phyloP scores from a whole-genome alignment of 345 rosid species.

The Salix arbutifolia region DNA sequence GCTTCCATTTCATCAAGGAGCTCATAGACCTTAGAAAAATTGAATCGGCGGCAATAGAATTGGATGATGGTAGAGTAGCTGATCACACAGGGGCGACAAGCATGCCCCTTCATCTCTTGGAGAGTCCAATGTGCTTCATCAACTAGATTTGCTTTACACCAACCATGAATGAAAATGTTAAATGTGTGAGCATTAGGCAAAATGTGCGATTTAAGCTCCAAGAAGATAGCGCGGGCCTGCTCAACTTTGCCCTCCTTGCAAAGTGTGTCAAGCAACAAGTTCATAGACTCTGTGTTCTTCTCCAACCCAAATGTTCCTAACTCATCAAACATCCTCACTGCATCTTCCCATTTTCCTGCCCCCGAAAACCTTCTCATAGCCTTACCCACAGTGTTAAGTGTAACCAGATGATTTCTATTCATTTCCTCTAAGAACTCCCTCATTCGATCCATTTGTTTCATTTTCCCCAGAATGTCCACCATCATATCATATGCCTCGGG shows the following conservation, averaged over 20 bases:
- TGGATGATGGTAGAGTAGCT: slow-evolving; percentile 69
- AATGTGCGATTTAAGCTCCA: slow-evolving; percentile 56
- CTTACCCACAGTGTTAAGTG: slow-evolving; percentile 51
- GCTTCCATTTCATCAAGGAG: slow-evolving; percentile 64
- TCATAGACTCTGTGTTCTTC: slow-evolving; percentile 74
- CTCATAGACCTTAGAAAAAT: slow-evolving; percentile 50
- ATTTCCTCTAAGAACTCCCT: slow-evolving; percentile 53
- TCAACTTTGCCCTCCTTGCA: slow-evolving; percentile 74
- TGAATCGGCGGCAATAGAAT: slow-evolving; percentile 44
- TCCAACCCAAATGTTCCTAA: slow-evolving; percentile 52
- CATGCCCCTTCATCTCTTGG: slow-evolving; percentile 85
- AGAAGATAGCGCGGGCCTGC: slow-evolving; percentile 54
- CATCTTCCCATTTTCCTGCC: slow-evolving; percentile 82
- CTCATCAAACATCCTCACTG: slow-evolving; percentile 56
- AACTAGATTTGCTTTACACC: slow-evolving; percentile 71
- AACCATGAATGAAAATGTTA: slow-evolving; percentile 78
- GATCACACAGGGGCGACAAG: slow-evolving; percentile 55
- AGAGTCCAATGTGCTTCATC: slow-evolving; percentile 87
- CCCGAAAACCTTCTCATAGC: slow-evolving; percentile 79
- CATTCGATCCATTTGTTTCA: slow-evolving; percentile 65
- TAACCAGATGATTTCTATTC: slow-evolving; percentile 38
- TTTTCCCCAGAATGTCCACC: slow-evolving; percentile 72
- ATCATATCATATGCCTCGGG: slow-evolving; percentile 45
- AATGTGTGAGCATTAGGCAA: slow-evolving; percentile 62
- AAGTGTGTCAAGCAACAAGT: slow-evolving; percentile 68